Evolutionary conservation across 2,329 filamentous ascomycete species (phyloP), one percentile per base, ranked within the genome.

Genomic region (Aureobasidium zeae): DNA sequence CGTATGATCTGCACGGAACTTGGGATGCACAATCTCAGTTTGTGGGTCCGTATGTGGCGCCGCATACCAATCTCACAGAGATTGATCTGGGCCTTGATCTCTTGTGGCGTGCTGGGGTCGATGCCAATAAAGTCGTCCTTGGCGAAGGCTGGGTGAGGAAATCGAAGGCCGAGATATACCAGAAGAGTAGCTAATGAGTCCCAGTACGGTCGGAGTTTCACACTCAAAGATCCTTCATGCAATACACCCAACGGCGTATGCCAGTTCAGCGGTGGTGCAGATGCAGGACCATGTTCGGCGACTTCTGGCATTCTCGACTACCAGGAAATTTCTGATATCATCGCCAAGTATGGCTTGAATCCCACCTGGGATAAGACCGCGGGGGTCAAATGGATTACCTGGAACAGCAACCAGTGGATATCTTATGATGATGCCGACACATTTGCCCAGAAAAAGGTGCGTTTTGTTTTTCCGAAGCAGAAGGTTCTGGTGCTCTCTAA

Each of bases 31-130:
- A 51, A 0, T 57, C 49, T 39, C 24, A 45, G 32, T 32, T 42
- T 8, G 46, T 60, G 43, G 65, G 65, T 0, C 30, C 56, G 0
- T 56, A 53, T 12, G 50, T 63, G 46, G 57, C 15, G 50, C 34
- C 55, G 0, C 67, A 71, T 46, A 69, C 69, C 1, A 70, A 71
- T 48, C 46, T 72, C 0, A 68, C 66, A 2, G 67, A 72, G 51
- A 71, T 71, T 11, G 56, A 64, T 5, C 15, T 48, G 1, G 59
- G 58, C 0, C 44, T 70, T 0, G 61, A 70, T 4, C 61, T 73
- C 0, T 53, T 73, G 5, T 72, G 70, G 67, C 57, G 66, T 5
- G 63, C 59, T 11, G 53, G 62, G 13, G 53, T 75, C 2, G 50
- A 55, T 0, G 56, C 70, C 0, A 38, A 49, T 0, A 68, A 70